Conservation (phyloP, 2,329 filamentous ascomycete genomes). For the Elsinoe arachidis region DNA sequence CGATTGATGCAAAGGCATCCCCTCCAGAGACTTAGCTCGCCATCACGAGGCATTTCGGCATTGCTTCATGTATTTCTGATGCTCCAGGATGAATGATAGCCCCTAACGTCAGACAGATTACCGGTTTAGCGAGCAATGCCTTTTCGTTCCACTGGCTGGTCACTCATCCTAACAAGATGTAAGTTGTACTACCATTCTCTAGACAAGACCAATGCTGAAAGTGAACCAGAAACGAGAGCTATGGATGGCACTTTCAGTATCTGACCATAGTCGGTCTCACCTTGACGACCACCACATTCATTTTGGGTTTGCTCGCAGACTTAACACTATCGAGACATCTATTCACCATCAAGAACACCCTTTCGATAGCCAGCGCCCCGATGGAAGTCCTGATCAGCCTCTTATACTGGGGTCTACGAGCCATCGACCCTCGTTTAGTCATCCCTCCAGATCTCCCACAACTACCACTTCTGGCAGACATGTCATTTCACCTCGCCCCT, state of each 20-base stretch:
- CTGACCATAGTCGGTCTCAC: slow-evolving; percentile 65
- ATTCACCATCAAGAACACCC: slow-evolving; percentile 58
- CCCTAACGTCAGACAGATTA: slow-evolving; percentile 20
- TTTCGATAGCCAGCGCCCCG: slow-evolving; percentile 58
- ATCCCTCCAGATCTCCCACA: slow-evolving; percentile 38
- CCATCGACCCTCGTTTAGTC: slow-evolving; percentile 45
- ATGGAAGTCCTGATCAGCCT: slow-evolving; percentile 62
- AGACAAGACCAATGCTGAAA: not conserved
- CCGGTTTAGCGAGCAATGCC: slow-evolving; percentile 38
- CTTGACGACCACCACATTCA: slow-evolving; percentile 53
- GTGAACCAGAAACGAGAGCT: slow-evolving; percentile 45
- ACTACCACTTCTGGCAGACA: slow-evolving; percentile 45
- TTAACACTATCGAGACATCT: slow-evolving; percentile 49
- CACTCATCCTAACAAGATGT: slow-evolving; percentile 30
- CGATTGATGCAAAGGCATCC: slow-evolving; percentile 42
- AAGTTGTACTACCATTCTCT: slow-evolving; percentile 18
- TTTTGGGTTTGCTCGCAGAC: slow-evolving; percentile 55
- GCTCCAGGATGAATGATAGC: not conserved
- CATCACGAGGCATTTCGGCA: slow-evolving; percentile 55
- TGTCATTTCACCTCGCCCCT: slow-evolving; percentile 59
- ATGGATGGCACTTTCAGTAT: slow-evolving; percentile 63
- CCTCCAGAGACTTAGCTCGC: slow-evolving; percentile 57
- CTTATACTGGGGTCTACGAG: slow-evolving; percentile 62
- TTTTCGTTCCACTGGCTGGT: slow-evolving; percentile 36
- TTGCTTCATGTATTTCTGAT: slow-evolving; percentile 44